Conservation (phyloP, 192 early-diverging fungal species). For the Oehlia diaphana region DNA sequence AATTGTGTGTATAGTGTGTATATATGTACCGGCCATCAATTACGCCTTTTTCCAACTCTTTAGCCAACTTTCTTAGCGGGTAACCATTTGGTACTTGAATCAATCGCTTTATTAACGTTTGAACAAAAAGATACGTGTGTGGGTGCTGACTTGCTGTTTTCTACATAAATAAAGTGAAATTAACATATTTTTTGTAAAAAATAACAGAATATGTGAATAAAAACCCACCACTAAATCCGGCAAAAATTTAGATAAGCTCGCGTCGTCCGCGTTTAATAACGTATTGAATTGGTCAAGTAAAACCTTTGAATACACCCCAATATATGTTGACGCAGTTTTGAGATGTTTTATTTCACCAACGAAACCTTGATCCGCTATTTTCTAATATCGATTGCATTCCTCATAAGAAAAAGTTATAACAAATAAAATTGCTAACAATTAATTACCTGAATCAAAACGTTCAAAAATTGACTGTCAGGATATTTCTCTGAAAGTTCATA, state of each 20-base stretch:
- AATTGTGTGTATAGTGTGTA: neutral
- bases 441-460: conserved; percentile 59
- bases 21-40: neutral
- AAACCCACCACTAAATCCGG: conserved; percentile 43
- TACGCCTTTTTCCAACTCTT: conserved; percentile 20
- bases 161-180: neutral
- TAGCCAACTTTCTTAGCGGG: neutral
- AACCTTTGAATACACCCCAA: conserved; percentile 65
- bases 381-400: conserved; percentile 31
- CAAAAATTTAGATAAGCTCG: conserved; percentile 54
- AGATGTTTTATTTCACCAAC: conserved; percentile 66
- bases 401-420: neutral
- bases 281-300: conserved; percentile 62
- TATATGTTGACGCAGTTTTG: conserved; percentile 64
- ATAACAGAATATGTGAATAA: neutral
- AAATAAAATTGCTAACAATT: neutral
- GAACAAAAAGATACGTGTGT: conserved; percentile 18
- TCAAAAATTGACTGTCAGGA: conserved; percentile 61
- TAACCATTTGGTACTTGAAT: conserved; percentile 10
- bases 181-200: neutral
- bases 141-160: conserved; percentile 1
- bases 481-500: conserved; percentile 67
- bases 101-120: conserved; percentile 10
- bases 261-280: conserved; percentile 57
- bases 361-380: conserved; percentile 63